Base-by-base conservation (phyloP, 2,329 filamentous ascomycete species). In the Verticillium nubilum region DNA sequence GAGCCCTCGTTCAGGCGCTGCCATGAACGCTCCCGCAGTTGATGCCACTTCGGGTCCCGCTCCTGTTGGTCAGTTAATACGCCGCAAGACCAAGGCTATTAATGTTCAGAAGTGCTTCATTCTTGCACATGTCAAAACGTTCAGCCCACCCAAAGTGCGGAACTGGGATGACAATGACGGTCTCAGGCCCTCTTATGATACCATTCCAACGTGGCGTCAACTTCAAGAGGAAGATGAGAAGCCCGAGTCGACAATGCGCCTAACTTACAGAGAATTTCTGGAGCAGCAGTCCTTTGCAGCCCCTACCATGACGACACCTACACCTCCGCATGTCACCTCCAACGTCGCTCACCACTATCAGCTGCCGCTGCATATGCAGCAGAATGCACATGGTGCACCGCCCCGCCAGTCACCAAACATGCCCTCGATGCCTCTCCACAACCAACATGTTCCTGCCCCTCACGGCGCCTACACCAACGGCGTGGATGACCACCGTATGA, bases 401-500 rank as follows among this genome's bases (percentile, higher is more conserved):
- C 85, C 87, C 66, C 81, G 88, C 54, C 85, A 87, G 68, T 88
- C 88, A 26, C 86, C 91, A 47, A 88, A 92, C 61, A 91, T 92
- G 69, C 86, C 88, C 23, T 86, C 89, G 19, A 91, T 92, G 71
- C 89, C 89, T 68, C 87, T 92, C 74, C 89, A 92, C 67, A 83
- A 82, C 27, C 87, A 88, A 62, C 90, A 92, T 67, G 79, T 76
- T 4, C 89, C 89, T 64, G 84, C 82, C 5, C 84, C 86, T 50
- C 84, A 85, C 57, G 81, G 82, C 17, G 83, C 85, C 3, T 90
- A 87, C 65, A 91, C 88, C 67, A 87, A 86, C 61, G 54, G 54
- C 15, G 86, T 87, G 65, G 93, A 96, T 65, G 90, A 92, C 60
- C 91, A 93, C 69, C 86, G 92, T 57, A 96, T 97, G 90, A 90